Evolutionary conservation across 2,329 filamentous ascomycete genomes (phyloP).

Genomic region (Apiospora malaysiana): DNA sequence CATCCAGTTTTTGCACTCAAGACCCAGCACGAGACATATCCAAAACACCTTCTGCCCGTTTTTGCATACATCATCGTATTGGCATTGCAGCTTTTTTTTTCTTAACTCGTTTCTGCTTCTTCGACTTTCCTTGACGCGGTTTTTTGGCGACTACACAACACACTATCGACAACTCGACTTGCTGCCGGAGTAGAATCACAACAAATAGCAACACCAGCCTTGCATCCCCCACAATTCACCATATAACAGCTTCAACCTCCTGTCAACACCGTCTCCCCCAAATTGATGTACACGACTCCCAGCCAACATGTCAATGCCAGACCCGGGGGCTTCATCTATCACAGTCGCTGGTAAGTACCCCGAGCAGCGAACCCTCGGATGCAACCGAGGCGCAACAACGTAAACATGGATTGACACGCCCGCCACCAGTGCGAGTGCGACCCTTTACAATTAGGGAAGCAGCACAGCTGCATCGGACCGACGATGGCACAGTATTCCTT

Average conservation of each 20-base stretch:
- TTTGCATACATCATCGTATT: constrained; percentile 11
- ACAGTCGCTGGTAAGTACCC: constrained; percentile 59
- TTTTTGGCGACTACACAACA: background rate
- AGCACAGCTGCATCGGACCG: constrained; percentile 80
- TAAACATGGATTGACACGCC: constrained; percentile 36
- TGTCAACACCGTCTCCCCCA: background rate
- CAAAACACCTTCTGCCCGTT: background rate
- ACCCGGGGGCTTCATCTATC: constrained; percentile 63
- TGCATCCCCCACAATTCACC: background rate
- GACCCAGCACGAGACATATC: background rate
- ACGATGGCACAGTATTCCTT: constrained; percentile 91
- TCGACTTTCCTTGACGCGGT: background rate
- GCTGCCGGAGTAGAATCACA: background rate
- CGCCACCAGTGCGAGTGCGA: constrained; percentile 66
- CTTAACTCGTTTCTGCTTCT: background rate
- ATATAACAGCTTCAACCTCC: background rate
- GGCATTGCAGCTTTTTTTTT: constrained; percentile 6
- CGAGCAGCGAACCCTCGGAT: constrained; percentile 1
- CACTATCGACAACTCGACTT: background rate
- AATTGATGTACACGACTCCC: background rate
- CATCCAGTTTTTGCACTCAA: background rate
- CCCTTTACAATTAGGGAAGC: constrained; percentile 89
- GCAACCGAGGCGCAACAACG: background rate
- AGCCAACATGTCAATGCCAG: constrained; percentile 39
- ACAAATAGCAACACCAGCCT: background rate